phyloP scores from a whole-genome alignment of 805 yeast species.

The Alloascoidea hylecoeti region DNA sequence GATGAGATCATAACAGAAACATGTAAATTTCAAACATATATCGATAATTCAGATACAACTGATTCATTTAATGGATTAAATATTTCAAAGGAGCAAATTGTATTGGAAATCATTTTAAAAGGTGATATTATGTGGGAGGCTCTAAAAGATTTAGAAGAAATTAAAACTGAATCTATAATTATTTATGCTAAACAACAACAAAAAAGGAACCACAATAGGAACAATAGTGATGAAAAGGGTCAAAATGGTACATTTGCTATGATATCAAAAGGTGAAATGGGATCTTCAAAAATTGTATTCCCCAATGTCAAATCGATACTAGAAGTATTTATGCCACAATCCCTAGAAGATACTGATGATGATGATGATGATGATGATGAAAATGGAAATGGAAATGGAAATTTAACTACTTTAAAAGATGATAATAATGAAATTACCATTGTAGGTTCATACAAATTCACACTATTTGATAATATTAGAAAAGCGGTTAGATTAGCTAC shows the following conservation, averaged over 20 bases:
- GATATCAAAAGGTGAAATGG: conserved; percentile 62
- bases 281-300: conserved; percentile 48
- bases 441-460: conserved; percentile 36
- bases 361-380: conserved; percentile 10
- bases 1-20: conserved; percentile 37
- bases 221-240: conserved; percentile 17
- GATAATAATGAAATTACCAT: conserved; percentile 15
- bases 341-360: conserved; percentile 8
- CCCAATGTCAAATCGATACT: conserved; percentile 51
- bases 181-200: conserved; percentile 24
- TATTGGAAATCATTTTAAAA: conserved; percentile 36
- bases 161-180: conserved; percentile 35
- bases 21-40: conserved; percentile 37
- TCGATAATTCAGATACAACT: conserved; percentile 4
- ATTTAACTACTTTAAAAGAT: conserved; percentile 19
- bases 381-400: conserved; percentile 12
- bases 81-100: conserved; percentile 26
- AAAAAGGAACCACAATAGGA: conserved; percentile 11
- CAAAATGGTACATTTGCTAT: conserved; percentile 29
- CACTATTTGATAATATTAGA: conserved; percentile 29
- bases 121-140: conserved; percentile 40
- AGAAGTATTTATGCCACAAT: conserved; percentile 34
- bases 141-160: conserved; percentile 39
- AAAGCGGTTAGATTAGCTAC: conserved; percentile 35
- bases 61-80: conserved; percentile 16